Evolutionary conservation across 1,284 basidiomycete genomes (phyloP).

Genomic region (Coriolopsis trogii): DNA sequence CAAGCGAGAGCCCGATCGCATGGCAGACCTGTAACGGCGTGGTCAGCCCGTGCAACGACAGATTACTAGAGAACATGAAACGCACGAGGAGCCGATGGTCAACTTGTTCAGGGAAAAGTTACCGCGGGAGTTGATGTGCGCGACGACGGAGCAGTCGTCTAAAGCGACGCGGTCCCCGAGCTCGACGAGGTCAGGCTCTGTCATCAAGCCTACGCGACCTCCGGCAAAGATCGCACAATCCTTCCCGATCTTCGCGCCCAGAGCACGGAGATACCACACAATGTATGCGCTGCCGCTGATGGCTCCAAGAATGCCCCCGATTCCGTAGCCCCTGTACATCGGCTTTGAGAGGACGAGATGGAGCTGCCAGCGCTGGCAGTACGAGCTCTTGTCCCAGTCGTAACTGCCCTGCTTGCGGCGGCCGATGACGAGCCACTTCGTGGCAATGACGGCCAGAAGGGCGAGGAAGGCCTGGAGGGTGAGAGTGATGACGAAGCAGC

Average conservation of each 20-base stretch:
- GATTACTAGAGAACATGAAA: not conserved
- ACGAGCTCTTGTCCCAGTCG: conserved; percentile 27
- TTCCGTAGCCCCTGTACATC: conserved; percentile 21
- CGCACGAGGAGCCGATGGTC: conserved; percentile 17
- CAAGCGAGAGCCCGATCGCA: conserved; percentile 48
- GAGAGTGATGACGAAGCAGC: conserved; percentile 40
- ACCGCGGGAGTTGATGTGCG: conserved; percentile 25
- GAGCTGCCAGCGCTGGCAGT: conserved; percentile 27
- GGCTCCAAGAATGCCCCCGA: conserved; percentile 19
- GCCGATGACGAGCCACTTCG: conserved; percentile 46
- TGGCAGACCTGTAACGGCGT: conserved; percentile 12
- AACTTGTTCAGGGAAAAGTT: conserved; percentile 23
- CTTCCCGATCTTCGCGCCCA: conserved; percentile 23
- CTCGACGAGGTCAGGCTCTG: conserved; percentile 24
- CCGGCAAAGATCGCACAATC: conserved; percentile 23
- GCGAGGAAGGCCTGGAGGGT: conserved; percentile 40
- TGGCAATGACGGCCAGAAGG: conserved; percentile 39
- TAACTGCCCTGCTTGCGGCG: conserved; percentile 27
- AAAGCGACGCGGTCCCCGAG: conserved; percentile 23
- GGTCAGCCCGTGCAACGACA: not conserved
- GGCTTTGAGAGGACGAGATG: conserved; percentile 24
- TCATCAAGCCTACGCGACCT: conserved; percentile 23
- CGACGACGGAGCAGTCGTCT: conserved; percentile 25
- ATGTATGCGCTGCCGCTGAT: conserved; percentile 21
- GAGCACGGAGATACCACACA: conserved; percentile 23